A percentile compares a stretch with the other conserved stretches of the same genome.
Conservation (phyloP, 805 yeast species). For the Kazachstania martiniae region DNA sequence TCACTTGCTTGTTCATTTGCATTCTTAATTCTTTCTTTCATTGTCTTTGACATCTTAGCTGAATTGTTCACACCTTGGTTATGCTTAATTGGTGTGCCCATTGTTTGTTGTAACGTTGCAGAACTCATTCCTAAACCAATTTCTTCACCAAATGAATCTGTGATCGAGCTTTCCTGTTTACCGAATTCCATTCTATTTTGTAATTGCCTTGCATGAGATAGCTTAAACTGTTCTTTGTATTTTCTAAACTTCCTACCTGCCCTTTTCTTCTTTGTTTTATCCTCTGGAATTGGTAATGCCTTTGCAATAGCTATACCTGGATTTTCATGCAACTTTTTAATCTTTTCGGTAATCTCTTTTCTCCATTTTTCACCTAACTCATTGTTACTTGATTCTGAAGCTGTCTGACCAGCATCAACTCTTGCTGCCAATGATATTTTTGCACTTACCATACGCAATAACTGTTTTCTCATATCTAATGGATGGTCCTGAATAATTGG, state of each 20-base stretch:
- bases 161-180: conserved; percentile 48
- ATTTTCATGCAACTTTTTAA: conserved; percentile 66
- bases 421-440: conserved; percentile 77
- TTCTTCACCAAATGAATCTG: conserved; percentile 68
- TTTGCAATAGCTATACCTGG: conserved; percentile 64
- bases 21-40: conserved; percentile 37
- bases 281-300: conserved; percentile 64
- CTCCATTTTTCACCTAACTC: conserved; percentile 47
- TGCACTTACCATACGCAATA: conserved; percentile 68
- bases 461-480: conserved; percentile 49
- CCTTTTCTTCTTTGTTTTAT: conserved; percentile 66
- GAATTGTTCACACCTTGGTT: conserved; percentile 35
- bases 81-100: conserved; percentile 15
- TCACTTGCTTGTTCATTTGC: conserved; percentile 15
- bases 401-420: conserved; percentile 45
- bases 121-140: conserved; percentile 68
- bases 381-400: conserved; percentile 32
- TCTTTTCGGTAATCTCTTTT: conserved; percentile 47
- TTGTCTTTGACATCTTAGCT: conserved; percentile 51
- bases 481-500: conserved; percentile 52
- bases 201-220: conserved; percentile 72
- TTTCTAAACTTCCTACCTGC: conserved; percentile 79
- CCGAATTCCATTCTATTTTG: conserved; percentile 84
- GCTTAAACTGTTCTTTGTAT: conserved; percentile 66
- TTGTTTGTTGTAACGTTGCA: conserved; percentile 11